These are phyloP conservation scores for Fusarium hostae DNA, from an alignment of 2,329 filamentous ascomycete species.

Conservation along the genomic window DNA sequence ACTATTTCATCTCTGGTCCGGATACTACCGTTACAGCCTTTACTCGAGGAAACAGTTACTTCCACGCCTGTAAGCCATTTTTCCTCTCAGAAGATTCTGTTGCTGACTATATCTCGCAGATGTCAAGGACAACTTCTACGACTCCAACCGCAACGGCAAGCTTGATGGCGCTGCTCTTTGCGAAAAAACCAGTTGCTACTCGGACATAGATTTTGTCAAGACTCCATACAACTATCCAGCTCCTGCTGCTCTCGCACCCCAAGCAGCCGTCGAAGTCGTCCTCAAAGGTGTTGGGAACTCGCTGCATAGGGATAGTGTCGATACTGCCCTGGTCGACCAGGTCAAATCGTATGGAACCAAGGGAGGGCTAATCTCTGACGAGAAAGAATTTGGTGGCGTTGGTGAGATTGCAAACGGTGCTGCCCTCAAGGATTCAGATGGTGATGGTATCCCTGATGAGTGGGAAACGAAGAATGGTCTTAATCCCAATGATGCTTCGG, in stretches of 20 bases:
- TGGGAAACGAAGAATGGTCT: conserved; percentile 58
- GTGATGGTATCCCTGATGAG: conserved; percentile 62
- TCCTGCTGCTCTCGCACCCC: conserved; percentile 53
- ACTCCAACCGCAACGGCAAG: conserved; percentile 59
- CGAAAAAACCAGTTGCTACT: conserved; percentile 56
- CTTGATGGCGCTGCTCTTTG: conserved; percentile 61
- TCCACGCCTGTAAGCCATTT: conserved; percentile 57
- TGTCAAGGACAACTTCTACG: conserved; percentile 63
- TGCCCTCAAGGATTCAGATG: conserved; percentile 56
- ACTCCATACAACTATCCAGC: conserved; percentile 56
- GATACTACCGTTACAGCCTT: conserved; percentile 61
- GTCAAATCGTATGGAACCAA: conserved; percentile 57
- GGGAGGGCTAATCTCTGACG: conserved; percentile 59
- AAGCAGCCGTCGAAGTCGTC: conserved; percentile 55
- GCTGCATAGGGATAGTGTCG: conserved; percentile 56
- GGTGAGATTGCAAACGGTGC: conserved; percentile 53
- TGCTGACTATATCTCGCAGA: conserved; percentile 42
- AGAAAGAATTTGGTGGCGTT: conserved; percentile 55
- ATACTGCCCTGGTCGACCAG: conserved; percentile 55
- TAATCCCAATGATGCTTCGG: conserved; percentile 51
- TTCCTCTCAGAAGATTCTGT: accelerated
- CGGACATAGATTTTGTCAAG: conserved; percentile 56
- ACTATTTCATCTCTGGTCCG: conserved; percentile 67
- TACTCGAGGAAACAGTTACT: conserved; percentile 64
- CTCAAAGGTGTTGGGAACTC: conserved; percentile 56